Percentiles rank a stretch among this genome's conserved stretches.
Evolutionary conservation across 306 rosid genomes (phyloP).

Genomic region (Gynostemma pentaphyllum): DNA sequence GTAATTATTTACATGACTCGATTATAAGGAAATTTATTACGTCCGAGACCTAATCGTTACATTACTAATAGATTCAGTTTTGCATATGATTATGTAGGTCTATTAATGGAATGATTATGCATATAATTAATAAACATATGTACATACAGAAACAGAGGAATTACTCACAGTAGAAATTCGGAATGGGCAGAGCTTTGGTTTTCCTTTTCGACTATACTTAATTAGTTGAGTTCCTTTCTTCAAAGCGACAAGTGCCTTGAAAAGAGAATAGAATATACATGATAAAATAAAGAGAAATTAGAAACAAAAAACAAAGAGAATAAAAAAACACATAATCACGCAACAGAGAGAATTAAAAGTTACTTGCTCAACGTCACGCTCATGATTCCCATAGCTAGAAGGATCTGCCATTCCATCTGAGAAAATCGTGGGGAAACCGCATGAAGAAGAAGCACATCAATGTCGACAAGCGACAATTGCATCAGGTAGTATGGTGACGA

Average conservation of each 20-base stretch:
- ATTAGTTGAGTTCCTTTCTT: constrained; percentile 71
- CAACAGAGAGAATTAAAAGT: constrained; percentile 15
- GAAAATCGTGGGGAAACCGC: constrained; percentile 34
- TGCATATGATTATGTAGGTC: too few species aligned
- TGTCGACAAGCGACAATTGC: constrained; percentile 50
- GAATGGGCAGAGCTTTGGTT: constrained; percentile 71
- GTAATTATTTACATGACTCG: too few species aligned
- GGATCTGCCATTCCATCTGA: constrained; percentile 99
- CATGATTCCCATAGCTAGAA: constrained; percentile 40
- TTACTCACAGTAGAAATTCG: constrained; percentile 66
- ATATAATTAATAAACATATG: not conserved
- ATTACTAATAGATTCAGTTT: too few species aligned
- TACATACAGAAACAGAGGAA: not conserved
- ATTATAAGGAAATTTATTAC: too few species aligned
- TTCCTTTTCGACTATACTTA: constrained; percentile 80
- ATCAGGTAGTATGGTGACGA: constrained; percentile 32
- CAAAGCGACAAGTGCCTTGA: constrained; percentile 57
- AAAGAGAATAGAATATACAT: constrained; percentile 13
- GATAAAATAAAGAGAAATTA: not conserved
- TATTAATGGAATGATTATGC: too few species aligned
- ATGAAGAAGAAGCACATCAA: constrained; percentile 26
- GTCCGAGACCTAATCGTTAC: too few species aligned
- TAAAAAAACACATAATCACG: not conserved
- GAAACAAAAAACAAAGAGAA: not conserved
- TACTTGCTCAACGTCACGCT: constrained; percentile 70